Percentiles rank a stretch among this genome's conserved stretches.
phyloP scores from a whole-genome alignment of 345 rosid genomes.

The Garcia nutans region DNA sequence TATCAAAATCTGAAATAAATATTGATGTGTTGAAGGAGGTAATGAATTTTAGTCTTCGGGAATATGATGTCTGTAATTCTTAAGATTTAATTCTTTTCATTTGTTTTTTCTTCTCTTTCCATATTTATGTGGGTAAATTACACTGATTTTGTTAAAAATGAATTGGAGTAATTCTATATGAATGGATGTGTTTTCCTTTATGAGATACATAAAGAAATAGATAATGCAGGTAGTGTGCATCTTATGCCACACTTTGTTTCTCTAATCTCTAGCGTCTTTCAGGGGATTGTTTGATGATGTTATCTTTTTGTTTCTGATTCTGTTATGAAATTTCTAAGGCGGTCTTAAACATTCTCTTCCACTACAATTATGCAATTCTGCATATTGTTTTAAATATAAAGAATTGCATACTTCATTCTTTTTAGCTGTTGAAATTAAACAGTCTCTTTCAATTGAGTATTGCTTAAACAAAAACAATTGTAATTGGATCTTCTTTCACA shows the following conservation, averaged over 20 bases:
- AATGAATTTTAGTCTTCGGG: slow-evolving; percentile 18
- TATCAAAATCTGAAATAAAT: slow-evolving; percentile 74
- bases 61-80: slow-evolving; percentile 1
- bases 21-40: slow-evolving; percentile 91
- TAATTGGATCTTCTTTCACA: not conserved
- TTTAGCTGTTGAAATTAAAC: too few species aligned
- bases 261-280: not conserved
- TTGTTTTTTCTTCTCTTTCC: not conserved
- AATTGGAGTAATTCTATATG: not conserved
- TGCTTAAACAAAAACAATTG: not conserved
- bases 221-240: not conserved
- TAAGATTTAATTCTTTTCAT: not conserved
- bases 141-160: not conserved
- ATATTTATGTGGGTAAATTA: not conserved
- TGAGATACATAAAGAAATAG: not conserved
- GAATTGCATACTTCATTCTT: too few species aligned
- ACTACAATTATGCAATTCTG: too few species aligned
- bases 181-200: not conserved
- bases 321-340: not conserved
- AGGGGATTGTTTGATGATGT: not conserved
- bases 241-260: not conserved
- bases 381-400: too few species aligned
- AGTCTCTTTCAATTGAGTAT: not conserved
- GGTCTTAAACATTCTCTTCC: not conserved
- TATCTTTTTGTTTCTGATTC: not conserved